A percentile compares a stretch with the other conserved stretches of the same genome.
These are phyloP conservation scores for Pestalotiopsis sp. DNA, from an alignment of 2,329 filamentous ascomycete genomes.

Conservation along the genomic window DNA sequence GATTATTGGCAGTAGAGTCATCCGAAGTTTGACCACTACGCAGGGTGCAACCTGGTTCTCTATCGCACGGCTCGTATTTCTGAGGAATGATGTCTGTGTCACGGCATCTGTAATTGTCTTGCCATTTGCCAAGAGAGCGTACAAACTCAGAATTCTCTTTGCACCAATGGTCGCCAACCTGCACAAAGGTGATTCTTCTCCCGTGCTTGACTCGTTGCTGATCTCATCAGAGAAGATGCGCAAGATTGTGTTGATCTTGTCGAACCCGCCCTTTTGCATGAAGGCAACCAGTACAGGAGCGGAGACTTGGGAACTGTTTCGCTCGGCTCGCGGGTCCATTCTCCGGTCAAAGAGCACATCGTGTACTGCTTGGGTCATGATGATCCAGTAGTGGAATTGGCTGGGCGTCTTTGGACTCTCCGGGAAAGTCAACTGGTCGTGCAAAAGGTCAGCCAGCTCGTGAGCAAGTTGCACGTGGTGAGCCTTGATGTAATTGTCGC, in stretches of 20 bases:
- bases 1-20: constrained; percentile 76
- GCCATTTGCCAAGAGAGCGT: constrained; percentile 72
- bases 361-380: constrained; percentile 76
- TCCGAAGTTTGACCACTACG: constrained; percentile 83
- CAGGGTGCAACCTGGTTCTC: constrained; percentile 61
- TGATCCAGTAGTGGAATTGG: constrained; percentile 80
- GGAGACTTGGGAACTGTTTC: constrained; percentile 56
- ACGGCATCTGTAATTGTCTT: constrained; percentile 81
- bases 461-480: constrained; percentile 60
- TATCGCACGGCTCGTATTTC: constrained; percentile 44
- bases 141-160: constrained; percentile 84
- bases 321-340: constrained; percentile 46
- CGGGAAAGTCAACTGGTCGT: constrained; percentile 64
- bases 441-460: constrained; percentile 71
- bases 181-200: constrained; percentile 48
- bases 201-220: constrained; percentile 37
- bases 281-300: constrained; percentile 86
- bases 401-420: constrained; percentile 53
- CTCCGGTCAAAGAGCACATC: constrained; percentile 77
- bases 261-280: constrained; percentile 78
- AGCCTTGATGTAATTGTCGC: constrained; percentile 61
- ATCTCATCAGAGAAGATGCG: constrained; percentile 66
- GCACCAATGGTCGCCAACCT: constrained; percentile 62
- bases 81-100: constrained; percentile 52
- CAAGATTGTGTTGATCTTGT: constrained; percentile 73